Conservation (phyloP, 257 asterid genomes). For the Penstemon newberryi region DNA sequence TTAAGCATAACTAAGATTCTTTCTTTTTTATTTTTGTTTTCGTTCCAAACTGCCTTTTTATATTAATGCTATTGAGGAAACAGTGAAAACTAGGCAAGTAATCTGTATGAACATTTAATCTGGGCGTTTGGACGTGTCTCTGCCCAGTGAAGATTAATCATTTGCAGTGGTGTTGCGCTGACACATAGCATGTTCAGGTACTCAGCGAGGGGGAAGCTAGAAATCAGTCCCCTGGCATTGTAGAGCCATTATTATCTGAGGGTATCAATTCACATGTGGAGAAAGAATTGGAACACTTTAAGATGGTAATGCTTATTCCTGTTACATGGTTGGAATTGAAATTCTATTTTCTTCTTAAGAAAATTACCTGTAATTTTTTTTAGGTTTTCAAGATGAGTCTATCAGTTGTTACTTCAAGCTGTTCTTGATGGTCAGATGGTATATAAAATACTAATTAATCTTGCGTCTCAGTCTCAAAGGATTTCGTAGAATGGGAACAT, state of each 20-base stretch:
- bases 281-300: conserved; percentile 62
- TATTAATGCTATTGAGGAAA: not conserved
- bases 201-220: conserved; percentile 44
- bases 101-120: not conserved
- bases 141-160: not conserved
- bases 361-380: conserved; percentile 2
- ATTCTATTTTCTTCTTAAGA: conserved; percentile 1
- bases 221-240: conserved; percentile 22
- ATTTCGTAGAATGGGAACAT: conserved; percentile 22
- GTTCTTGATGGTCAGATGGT: conserved; percentile 29
- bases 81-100: not conserved
- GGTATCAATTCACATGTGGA: conserved; percentile 37
- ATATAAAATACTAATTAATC: conserved; percentile 3
- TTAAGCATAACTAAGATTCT: not conserved
- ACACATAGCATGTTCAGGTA: conserved; percentile 41
- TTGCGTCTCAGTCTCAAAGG: not conserved
- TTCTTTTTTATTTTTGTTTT: too few relatives aligned
- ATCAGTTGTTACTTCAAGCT: conserved; percentile 40
- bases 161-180: conserved; percentile 21
- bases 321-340: conserved; percentile 17
- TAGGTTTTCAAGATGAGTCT: conserved; percentile 55
- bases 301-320: conserved; percentile 44
- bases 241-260: conserved; percentile 34
- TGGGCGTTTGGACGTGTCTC: not conserved
- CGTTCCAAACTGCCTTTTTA: not conserved